Percentiles rank a stretch among this genome's conserved stretches.
Evolutionary conservation across 108 stramenopile genomes (phyloP).

Genomic region (Mediolabrus comicus): DNA sequence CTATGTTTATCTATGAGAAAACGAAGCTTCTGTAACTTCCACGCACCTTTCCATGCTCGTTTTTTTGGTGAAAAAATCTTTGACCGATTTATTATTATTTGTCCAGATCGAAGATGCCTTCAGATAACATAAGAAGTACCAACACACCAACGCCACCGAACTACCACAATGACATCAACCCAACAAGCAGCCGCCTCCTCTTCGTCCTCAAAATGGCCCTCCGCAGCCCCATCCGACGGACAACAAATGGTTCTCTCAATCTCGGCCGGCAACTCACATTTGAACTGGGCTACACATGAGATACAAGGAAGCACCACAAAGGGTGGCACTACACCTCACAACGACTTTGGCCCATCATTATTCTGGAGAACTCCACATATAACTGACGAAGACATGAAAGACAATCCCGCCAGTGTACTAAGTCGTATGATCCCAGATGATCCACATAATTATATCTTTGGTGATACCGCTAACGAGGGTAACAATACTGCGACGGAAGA

Average conservation of each 20-base stretch:
- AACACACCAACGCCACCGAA: too few relatives aligned
- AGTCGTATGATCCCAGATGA: slow-evolving; percentile 36
- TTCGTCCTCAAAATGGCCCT: slow-evolving; percentile 11
- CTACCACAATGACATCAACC: too few relatives aligned
- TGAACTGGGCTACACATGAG: slow-evolving; percentile 72
- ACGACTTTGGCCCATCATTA: slow-evolving; percentile 44
- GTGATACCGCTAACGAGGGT: slow-evolving; percentile 12
- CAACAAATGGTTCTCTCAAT: slow-evolving; percentile 31
- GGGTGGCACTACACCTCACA: too few relatives aligned
- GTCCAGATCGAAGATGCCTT: too few relatives aligned
- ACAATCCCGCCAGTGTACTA: slow-evolving; percentile 6
- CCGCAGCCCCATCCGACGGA: slow-evolving; percentile 12
- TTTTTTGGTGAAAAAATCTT: too few relatives aligned
- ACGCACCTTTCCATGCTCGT: too few relatives aligned
- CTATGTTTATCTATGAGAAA: too few relatives aligned
- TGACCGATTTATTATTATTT: too few relatives aligned
- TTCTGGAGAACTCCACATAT: slow-evolving; percentile 65
- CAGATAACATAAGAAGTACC: too few relatives aligned
- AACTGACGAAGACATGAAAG: slow-evolving; percentile 1
- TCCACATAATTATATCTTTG: slow-evolving; percentile 33
- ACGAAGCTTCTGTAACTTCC: too few relatives aligned
- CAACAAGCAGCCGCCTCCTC: not conserved
- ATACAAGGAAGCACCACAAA: too few relatives aligned
- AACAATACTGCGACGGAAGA: slow-evolving; percentile 23
- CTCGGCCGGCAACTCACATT: slow-evolving; percentile 63